Base-by-base conservation (phyloP, 805 yeast genomes). In the Saturnispora besseyi region DNA sequence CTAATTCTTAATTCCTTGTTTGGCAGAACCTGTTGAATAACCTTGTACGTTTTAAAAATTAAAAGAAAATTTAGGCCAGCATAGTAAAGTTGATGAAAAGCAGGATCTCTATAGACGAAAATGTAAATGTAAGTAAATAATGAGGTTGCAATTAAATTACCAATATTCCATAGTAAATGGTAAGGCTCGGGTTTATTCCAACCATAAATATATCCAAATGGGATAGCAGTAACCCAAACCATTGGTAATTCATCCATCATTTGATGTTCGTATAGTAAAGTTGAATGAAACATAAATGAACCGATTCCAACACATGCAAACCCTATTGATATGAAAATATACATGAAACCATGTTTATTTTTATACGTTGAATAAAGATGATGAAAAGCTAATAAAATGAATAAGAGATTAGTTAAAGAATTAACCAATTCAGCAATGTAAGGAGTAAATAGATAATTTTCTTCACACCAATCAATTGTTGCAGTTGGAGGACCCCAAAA, bases 391-490 rank as follows among this genome's bases (percentile, higher is more conserved):
- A 68, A 50, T 3, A 62, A 38, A 29, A 67, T 60, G 49, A 68
- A 68, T 9, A 62, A 59, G 15, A 67, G 47, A 50, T 93, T 93
- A 41, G 99, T 88, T 28, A 81, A 59, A 3, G 97, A 87, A 62
- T 93, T 93, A 52, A 91, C 75, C 50, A 87, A 84, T 64, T 93
- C 99, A 4, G 98, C 97, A 48, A 93, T 74, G 60, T 86, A 93
- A 11, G 76, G 77, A 11, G 91, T 77, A 1, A 90, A 86, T 10
- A 89, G 91, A 63, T 91, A 91, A 69, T 91, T 91, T 66, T 93
- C 98, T 62, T 91, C 99, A 68, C 99, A 91, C 98, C 98, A 91
- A 62, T 91, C 99, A 36, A 93, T 93, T n/a, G 98, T 90, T 36
- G 96, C 78, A 0, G 98, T 89, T 3, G 86, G 85, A 5, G 72